A percentile compares a stretch with the other conserved stretches of the same genome.
Evolutionary conservation across 208 protist genomes (phyloP).

Genomic region (Angomonas deanei): DNA sequence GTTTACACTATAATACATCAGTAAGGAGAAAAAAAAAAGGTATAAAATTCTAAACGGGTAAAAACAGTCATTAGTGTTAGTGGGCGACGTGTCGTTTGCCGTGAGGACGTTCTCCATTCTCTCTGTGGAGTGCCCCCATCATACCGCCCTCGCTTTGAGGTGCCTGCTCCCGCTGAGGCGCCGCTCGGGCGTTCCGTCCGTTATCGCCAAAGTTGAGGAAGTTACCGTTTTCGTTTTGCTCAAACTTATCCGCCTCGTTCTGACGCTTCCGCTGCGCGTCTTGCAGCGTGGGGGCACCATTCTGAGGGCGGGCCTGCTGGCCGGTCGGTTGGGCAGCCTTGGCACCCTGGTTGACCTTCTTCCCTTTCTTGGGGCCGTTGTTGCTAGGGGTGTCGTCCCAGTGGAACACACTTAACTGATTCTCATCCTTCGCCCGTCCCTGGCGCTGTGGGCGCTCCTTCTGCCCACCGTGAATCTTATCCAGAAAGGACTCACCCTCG

Average conservation of each 20-base stretch:
- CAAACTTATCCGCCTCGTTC: constrained; percentile 34
- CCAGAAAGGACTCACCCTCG: constrained; percentile 37
- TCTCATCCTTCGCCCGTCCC: constrained; percentile 9
- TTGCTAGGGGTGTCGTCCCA: constrained; percentile 1
- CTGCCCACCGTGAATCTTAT: constrained; percentile 37
- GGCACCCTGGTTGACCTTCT: neutral
- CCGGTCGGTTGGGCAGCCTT: no score
- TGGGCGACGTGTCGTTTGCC: neutral
- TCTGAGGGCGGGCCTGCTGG: neutral
- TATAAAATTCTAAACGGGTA: neutral
- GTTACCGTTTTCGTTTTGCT: constrained; percentile 28
- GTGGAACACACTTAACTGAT: neutral
- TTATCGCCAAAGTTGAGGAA: constrained; percentile 76
- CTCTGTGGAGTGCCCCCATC: neutral
- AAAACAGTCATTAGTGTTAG: neutral
- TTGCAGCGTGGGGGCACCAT: neutral
- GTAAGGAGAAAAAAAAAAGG: no score
- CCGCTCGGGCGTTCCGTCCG: neutral
- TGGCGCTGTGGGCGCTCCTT: constrained; percentile 3
- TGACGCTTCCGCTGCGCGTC: neutral
- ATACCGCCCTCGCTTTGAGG: neutral
- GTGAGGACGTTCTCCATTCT: neutral
- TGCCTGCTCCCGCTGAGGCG: neutral
- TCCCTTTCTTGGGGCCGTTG: neutral
- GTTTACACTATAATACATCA: no score